Conservation (phyloP, 2,329 filamentous ascomycete species). For the Cadophora luteo-olivacea region DNA sequence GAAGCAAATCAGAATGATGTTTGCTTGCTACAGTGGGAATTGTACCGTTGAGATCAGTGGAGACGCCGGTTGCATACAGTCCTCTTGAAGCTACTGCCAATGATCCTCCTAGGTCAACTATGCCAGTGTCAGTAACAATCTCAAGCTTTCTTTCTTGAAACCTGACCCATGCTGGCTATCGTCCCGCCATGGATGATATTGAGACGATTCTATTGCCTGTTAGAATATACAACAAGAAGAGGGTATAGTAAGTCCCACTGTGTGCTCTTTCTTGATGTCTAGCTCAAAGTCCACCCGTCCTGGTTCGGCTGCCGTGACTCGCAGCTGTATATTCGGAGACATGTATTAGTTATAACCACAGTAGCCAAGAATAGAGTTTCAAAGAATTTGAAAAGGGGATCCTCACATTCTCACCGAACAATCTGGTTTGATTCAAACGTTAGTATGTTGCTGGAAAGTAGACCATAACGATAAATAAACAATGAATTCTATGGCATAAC, state of each 20-base stretch:
- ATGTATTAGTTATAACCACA: not conserved
- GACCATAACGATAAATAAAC: not conserved
- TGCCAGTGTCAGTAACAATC: not conserved
- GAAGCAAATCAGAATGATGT: not conserved
- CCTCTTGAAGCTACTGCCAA: constrained; percentile 70
- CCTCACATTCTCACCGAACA: constrained; percentile 45
- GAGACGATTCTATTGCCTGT: constrained; percentile 68
- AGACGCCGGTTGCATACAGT: constrained; percentile 67
- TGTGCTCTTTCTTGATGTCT: constrained; percentile 76
- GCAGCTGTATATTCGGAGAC: constrained; percentile 57
- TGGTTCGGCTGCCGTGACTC: constrained; percentile 66
- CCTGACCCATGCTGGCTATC: constrained; percentile 68
- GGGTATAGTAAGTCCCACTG: constrained; percentile 54
- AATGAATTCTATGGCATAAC: not conserved
- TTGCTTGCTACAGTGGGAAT: not conserved
- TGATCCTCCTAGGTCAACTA: constrained; percentile 68
- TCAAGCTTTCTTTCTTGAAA: not conserved
- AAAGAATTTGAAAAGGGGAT: not conserved
- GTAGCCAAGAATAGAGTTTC: not conserved
- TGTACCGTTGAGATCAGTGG: constrained; percentile 68
- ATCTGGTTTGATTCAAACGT: constrained; percentile 28
- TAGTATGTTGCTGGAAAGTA: not conserved
- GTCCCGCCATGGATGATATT: constrained; percentile 80
- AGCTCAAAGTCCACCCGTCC: constrained; percentile 79
- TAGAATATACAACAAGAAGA: not conserved